Base-by-base conservation (phyloP, 1,284 basidiomycete species). In the Ceratobasidium sp. region DNA sequence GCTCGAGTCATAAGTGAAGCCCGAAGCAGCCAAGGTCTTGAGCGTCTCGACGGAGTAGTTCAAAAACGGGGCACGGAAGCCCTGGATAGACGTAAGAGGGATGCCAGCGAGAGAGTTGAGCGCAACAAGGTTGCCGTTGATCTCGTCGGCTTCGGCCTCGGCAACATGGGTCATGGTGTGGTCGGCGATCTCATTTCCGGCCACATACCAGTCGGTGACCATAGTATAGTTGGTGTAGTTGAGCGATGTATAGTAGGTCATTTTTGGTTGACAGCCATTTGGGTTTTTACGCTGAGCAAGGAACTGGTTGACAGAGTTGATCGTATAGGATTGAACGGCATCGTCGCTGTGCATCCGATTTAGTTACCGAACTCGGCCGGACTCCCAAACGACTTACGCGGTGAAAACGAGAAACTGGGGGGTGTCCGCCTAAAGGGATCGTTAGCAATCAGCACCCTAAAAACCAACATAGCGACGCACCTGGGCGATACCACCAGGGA, bases 81-180 rank as follows among this genome's bases (percentile, higher is more conserved):
- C 92, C 63, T 80, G 81, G 76, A 94, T 87, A 11, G 84, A 80
- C n/a, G 82, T 81, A 69, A 92, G 80, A 0, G 92, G 92, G 73
- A 94, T 92, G 33, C 92, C 92, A 36, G 90, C 86, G 38, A 92
- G 85, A 4, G 91, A 86, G 78, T 94, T 94, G 70, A 93, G 84
- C 14, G 91, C 89, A 73, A 92, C 87, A 36, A 94, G 83, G 79
- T 93, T 93, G 72, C 92, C 92, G 77, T 90, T 86, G 75, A 94
- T 87, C 80, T 93, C 89, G 51, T 86, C 86, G 7, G 83, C 77
- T 0, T 86, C 82, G 8, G 88, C 88, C 25, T 83, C 80, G 66
- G 87, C 89, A 74, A 91, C 87, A 79, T 93, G 92, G n/a, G 91
- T 92, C 89, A 94, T 92, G 40, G 91, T 92, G 80, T 92, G 91